Conservation (phyloP, 768 basidiomycete genomes). For the Tephrocybe rancida region DNA sequence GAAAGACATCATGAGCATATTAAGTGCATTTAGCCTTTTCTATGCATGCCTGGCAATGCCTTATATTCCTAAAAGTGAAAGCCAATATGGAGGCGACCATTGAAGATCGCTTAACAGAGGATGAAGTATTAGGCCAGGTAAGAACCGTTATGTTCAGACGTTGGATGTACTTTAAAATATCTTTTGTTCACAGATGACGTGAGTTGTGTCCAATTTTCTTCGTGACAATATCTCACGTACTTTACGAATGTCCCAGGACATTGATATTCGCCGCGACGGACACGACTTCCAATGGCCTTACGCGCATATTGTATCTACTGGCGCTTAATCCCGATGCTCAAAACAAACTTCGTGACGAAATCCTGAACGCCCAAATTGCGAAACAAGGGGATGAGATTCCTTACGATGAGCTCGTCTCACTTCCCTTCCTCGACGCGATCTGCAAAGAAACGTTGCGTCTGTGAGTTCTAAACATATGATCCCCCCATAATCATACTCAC, state of each 20-base stretch:
- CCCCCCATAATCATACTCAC: conserved; percentile 27
- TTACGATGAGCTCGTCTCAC: conserved; percentile 27
- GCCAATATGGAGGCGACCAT: conserved; percentile 28
- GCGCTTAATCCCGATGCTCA: conserved; percentile 31
- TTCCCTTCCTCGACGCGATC: conserved; percentile 37
- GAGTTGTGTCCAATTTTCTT: neutral
- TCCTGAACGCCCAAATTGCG: conserved; percentile 11
- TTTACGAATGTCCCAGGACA: conserved; percentile 21
- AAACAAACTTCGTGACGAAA: conserved; percentile 31
- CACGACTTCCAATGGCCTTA: conserved; percentile 33
- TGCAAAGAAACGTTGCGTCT: conserved; percentile 36
- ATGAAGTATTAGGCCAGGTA: conserved; percentile 33
- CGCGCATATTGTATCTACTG: conserved; percentile 29
- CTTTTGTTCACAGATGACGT: conserved; percentile 15
- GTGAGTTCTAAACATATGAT: conserved; percentile 22
- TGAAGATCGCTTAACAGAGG: conserved; percentile 29
- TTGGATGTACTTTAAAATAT: neutral
- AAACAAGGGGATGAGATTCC: conserved; percentile 15
- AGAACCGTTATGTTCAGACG: conserved; percentile 1
- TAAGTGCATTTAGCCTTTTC: conserved; percentile 15
- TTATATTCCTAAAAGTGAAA: conserved; percentile 23
- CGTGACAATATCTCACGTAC: neutral
- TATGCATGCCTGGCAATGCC: neutral
- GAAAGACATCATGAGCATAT: conserved; percentile 30
- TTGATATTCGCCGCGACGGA: conserved; percentile 36